These are phyloP conservation scores for Candida loeiensis DNA, from an alignment of 805 yeast genomes.

Conservation along the genomic window DNA sequence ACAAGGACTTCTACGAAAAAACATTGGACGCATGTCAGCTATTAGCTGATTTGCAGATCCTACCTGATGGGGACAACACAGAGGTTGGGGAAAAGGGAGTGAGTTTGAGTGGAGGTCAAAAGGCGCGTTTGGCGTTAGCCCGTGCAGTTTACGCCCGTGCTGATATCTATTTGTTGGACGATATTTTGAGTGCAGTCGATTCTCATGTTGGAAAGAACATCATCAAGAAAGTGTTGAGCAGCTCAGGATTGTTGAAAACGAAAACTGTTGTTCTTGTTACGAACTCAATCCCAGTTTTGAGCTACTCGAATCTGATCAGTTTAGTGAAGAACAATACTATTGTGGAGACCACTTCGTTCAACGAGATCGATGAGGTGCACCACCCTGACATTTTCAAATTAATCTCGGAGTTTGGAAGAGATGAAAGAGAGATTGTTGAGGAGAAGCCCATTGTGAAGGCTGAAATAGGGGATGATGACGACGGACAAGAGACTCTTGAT, in stretches of 20 bases:
- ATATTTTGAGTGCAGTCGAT: slow-evolving; percentile 26
- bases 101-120: slow-evolving; percentile 29
- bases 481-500: neutral
- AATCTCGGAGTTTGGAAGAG: slow-evolving; percentile 35
- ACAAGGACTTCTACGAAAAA: slow-evolving; percentile 18
- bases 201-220: slow-evolving; percentile 28
- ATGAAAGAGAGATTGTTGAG: neutral
- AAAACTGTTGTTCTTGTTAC: slow-evolving; percentile 28
- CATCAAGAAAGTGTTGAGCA: slow-evolving; percentile 22
- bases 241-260: slow-evolving; percentile 20
- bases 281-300: slow-evolving; percentile 23
- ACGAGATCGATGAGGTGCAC: slow-evolving; percentile 14
- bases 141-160: slow-evolving; percentile 28
- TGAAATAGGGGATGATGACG: neutral
- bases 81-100: slow-evolving; percentile 30
- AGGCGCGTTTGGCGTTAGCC: slow-evolving; percentile 27
- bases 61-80: slow-evolving; percentile 27
- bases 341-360: slow-evolving; percentile 14
- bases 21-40: slow-evolving; percentile 26
- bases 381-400: slow-evolving; percentile 30
- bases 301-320: slow-evolving; percentile 19
- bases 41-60: slow-evolving; percentile 21
- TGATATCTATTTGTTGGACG: slow-evolving; percentile 26
- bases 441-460: neutral
- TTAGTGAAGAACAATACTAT: slow-evolving; percentile 20